These are phyloP conservation scores for Plenodomus tracheiphilus DNA, from an alignment of 2,329 filamentous ascomycete genomes.

Conservation along the genomic window DNA sequence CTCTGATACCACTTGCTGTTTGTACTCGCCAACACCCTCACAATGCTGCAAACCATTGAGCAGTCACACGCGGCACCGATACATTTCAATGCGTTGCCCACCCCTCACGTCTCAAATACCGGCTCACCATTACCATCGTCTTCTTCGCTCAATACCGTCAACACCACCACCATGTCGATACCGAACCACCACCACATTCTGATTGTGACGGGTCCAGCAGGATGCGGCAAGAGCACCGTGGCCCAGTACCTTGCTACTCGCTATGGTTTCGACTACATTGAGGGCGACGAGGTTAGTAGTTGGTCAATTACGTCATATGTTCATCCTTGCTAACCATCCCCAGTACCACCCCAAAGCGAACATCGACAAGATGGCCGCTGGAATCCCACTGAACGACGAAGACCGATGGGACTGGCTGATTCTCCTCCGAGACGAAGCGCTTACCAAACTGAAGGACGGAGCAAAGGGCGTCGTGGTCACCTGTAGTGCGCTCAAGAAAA, in stretches of 20 bases:
- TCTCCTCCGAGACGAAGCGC: constrained; percentile 50
- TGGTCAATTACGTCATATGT: not conserved
- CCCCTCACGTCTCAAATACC: constrained; percentile 34
- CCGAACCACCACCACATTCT: constrained; percentile 53
- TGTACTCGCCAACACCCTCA: constrained; percentile 8
- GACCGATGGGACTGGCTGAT: constrained; percentile 97
- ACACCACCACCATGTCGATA: constrained; percentile 29
- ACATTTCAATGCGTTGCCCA: constrained; percentile 37
- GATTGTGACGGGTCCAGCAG: constrained; percentile 57
- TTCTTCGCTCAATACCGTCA: constrained; percentile 15
- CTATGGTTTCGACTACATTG: constrained; percentile 52
- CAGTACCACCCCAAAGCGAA: constrained; percentile 56
- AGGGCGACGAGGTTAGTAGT: constrained; percentile 54
- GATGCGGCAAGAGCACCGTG: constrained; percentile 59
- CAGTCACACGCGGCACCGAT: constrained; percentile 27
- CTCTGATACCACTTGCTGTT: constrained; percentile 1
- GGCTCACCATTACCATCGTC: constrained; percentile 28
- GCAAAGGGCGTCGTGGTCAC: constrained; percentile 79
- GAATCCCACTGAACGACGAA: constrained; percentile 82
- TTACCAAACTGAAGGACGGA: constrained; percentile 41
- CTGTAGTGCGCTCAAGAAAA: constrained; percentile 94
- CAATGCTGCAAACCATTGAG: constrained; percentile 43
- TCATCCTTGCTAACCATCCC: not conserved
- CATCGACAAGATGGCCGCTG: constrained; percentile 82
- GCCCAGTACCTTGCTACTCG: constrained; percentile 50